Evolutionary conservation across 257 asterid genomes (phyloP).

Genomic region (Euphrasia confusa): DNA sequence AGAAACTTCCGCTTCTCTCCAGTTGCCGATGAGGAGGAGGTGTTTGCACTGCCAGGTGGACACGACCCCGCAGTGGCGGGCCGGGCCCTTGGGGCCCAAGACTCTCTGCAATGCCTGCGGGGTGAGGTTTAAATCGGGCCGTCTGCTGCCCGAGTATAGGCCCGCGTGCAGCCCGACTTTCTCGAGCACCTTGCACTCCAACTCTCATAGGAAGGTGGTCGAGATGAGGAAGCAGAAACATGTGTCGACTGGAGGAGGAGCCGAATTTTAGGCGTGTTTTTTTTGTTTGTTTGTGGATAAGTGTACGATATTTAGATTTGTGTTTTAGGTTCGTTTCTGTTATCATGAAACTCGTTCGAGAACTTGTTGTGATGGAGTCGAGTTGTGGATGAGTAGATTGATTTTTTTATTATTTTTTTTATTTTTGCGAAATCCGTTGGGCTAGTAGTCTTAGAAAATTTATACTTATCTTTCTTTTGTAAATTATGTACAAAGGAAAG

Average conservation of each 20-base stretch:
- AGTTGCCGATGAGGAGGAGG: slow-evolving; percentile 38
- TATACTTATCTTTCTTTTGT: too few species aligned
- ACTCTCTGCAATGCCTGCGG: slow-evolving; percentile 77
- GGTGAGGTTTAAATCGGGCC: slow-evolving; percentile 65
- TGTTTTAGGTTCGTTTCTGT: too few species aligned
- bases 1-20: slow-evolving; percentile 2
- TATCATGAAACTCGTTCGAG: too few species aligned
- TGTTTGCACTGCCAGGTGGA: slow-evolving; percentile 64
- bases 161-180: slow-evolving; percentile 68
- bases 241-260: slow-evolving; percentile 24
- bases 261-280: slow-evolving; percentile 12
- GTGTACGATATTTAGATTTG: slow-evolving; percentile 30
- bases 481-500: too few species aligned
- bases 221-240: slow-evolving; percentile 62
- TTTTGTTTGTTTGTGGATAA: slow-evolving; percentile 27
- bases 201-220: slow-evolving; percentile 60
- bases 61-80: slow-evolving; percentile 74
- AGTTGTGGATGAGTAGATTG: too few species aligned
- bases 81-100: slow-evolving; percentile 67
- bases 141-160: slow-evolving; percentile 69
- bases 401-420: too few species aligned
- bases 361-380: too few species aligned
- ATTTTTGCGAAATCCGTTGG: too few species aligned
- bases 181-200: slow-evolving; percentile 48
- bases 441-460: too few species aligned